Evolutionary conservation across 441 rosid species (phyloP), one percentile per base, ranked within the genome.

Genomic region (Sinapis alba): DNA sequence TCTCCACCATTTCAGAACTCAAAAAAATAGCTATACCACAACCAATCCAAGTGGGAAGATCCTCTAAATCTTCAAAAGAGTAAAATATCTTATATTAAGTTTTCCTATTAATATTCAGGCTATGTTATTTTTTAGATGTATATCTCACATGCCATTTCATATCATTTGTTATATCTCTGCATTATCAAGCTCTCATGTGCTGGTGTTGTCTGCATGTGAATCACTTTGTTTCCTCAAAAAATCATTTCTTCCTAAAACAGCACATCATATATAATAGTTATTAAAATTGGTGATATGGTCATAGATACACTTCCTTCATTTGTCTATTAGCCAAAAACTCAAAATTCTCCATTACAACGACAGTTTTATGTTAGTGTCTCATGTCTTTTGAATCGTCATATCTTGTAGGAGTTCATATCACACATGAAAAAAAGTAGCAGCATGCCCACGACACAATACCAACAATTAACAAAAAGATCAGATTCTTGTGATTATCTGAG

Each of bases 1-100:
- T 82, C 81, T 78, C 89, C 79, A 81, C 84, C 75, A 75, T 77
- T 68, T 58, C 51, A 76, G 69, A 73, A 68, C 69, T 65, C 36
- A 24, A 43, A 54, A 76, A 47, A 65, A 24, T 72, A 27, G 65
- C 34, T 71, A 50, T 71, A 61, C 43, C 73, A 72, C 65, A 60
- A 62, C 53, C 50, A 2, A 72, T 68, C 66, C 81, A 51, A 78
- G 81, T 78, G 81, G 81, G 77, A 78, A 78, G 81, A 78, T 72
- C 78, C 43, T 60, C 78, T 59, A 73, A 73, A 78, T 78, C 81
- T 78, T 78, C 3, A 62, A 68, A 67, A 68, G 30, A 78, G 61
- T 72, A 77, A 51, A 50, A 53, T 67, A 51, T 78, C 58, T 59
- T 28, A 6, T 43, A 34, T 9, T 59, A 60, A 28, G 36, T 27